Conservation (phyloP, 495 filamentous ascomycete genomes). For the Penicillium canariense region DNA sequence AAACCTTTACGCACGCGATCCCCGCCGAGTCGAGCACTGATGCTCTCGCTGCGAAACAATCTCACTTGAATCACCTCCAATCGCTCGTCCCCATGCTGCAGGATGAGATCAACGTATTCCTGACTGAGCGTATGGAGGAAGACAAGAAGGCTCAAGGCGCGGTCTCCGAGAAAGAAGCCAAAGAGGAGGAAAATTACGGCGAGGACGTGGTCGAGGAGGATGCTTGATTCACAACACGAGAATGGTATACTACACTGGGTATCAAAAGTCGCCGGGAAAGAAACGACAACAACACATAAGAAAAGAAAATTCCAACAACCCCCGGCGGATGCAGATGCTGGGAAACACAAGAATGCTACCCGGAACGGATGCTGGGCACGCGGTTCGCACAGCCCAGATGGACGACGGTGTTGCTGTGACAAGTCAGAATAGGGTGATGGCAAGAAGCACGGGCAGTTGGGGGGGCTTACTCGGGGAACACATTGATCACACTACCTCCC, state of each 20-base stretch:
- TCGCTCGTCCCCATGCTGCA: slow-evolving; percentile 60
- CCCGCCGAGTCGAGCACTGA: slow-evolving; percentile 31
- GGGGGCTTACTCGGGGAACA: slow-evolving; percentile 61
- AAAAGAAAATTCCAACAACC: slow-evolving; percentile 14
- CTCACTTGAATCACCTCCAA: slow-evolving; percentile 68
- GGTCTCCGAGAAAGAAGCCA: slow-evolving; percentile 53
- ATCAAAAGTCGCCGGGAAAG: slow-evolving; percentile 32
- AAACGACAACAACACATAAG: slow-evolving; percentile 14
- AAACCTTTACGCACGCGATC: slow-evolving; percentile 47
- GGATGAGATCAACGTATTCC: slow-evolving; percentile 71
- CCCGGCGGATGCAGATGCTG: slow-evolving; percentile 13
- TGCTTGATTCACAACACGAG: slow-evolving; percentile 30
- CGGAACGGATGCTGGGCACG: slow-evolving; percentile 21
- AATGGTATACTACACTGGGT: slow-evolving; percentile 31
- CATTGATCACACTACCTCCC: slow-evolving; percentile 82
- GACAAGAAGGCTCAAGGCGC: slow-evolving; percentile 63
- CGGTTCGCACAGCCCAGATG: slow-evolving; percentile 78
- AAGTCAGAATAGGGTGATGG: slow-evolving; percentile 21
- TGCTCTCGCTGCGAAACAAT: slow-evolving; percentile 51
- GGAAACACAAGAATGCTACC: slow-evolving; percentile 15
- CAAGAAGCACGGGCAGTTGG: not conserved
- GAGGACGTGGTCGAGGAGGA: slow-evolving; percentile 68
- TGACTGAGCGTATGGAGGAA: slow-evolving; percentile 86
- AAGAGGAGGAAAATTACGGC: slow-evolving; percentile 84
- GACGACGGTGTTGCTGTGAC: slow-evolving; percentile 60